Conservation (phyloP, 2,329 filamentous ascomycete genomes). For the Colletotrichum sp. region DNA sequence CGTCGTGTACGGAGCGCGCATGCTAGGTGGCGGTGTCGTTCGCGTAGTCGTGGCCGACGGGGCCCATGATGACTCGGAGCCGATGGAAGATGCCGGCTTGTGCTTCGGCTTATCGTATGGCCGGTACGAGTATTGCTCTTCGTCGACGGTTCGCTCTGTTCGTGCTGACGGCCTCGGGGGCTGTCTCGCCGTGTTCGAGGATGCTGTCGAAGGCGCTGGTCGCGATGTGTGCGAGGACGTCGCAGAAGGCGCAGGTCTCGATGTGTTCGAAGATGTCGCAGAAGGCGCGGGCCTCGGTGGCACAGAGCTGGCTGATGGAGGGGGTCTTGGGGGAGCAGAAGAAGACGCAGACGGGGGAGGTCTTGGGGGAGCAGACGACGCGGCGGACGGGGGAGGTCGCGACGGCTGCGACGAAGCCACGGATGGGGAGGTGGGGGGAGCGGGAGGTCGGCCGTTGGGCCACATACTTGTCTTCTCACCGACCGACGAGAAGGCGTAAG, state of each 20-base stretch:
- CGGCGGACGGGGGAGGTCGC: slow-evolving; percentile 42
- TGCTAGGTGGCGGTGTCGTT: slow-evolving; percentile 82
- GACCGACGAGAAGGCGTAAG: slow-evolving; percentile 68
- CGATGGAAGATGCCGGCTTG: slow-evolving; percentile 69
- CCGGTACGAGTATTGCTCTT: slow-evolving; percentile 74
- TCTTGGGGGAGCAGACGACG: slow-evolving; percentile 40
- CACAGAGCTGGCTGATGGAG: slow-evolving; percentile 16
- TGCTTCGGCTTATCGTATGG: slow-evolving; percentile 76
- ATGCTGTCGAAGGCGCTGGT: slow-evolving; percentile 26
- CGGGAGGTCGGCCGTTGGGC: slow-evolving; percentile 63
- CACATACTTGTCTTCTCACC: slow-evolving; percentile 75
- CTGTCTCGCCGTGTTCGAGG: slow-evolving; percentile 33
- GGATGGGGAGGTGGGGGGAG: slow-evolving; percentile 28
- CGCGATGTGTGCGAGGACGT: slow-evolving; percentile 8
- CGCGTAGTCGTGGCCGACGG: slow-evolving; percentile 82
- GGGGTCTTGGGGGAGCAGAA: slow-evolving; percentile 20
- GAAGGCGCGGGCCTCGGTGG: slow-evolving; percentile 28
- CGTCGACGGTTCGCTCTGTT: slow-evolving; percentile 66
- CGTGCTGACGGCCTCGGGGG: slow-evolving; percentile 56
- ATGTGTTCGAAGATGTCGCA: neutral
- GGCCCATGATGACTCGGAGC: slow-evolving; percentile 85
- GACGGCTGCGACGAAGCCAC: slow-evolving; percentile 42
- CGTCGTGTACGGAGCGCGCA: slow-evolving; percentile 80
- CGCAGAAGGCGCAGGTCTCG: slow-evolving; percentile 26
- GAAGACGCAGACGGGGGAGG: slow-evolving; percentile 24